Conservation (phyloP, 495 filamentous ascomycete genomes). For the Friedmanniomyces simplex region DNA sequence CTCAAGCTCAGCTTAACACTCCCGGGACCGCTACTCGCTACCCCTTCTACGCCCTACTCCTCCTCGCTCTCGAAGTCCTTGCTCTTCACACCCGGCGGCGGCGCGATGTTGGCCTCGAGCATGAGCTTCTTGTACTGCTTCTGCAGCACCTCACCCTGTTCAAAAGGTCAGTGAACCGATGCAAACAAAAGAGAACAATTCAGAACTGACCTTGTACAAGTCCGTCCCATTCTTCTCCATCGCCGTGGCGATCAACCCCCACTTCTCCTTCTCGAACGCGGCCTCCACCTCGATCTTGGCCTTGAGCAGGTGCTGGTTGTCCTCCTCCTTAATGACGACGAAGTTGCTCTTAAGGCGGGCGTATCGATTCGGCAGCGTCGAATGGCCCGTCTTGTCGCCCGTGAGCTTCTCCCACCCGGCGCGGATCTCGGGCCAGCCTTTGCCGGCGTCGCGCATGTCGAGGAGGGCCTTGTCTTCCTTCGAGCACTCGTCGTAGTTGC, state of each 20-base stretch:
- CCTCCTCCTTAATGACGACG: constrained; percentile 6
- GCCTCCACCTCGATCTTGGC: constrained; percentile 8
- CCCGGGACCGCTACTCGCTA: neutral
- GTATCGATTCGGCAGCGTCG: constrained; percentile 10
- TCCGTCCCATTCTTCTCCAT: constrained; percentile 1
- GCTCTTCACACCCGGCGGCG: constrained; percentile 1
- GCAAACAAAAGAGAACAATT: neutral
- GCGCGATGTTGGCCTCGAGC: neutral
- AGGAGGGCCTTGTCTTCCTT: constrained; percentile 3
- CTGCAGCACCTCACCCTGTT: neutral
- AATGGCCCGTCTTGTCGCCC: neutral
- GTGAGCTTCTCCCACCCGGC: neutral
- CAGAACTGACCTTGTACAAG: neutral
- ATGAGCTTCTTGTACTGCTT: constrained; percentile 12
- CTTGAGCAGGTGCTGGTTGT: neutral
- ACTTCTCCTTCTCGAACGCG: constrained; percentile 9
- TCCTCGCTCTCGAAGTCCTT: constrained; percentile 5
- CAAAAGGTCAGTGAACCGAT: neutral
- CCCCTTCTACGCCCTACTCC: neutral
- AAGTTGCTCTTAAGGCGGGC: constrained; percentile 8
- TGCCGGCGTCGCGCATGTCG: constrained; percentile 5
- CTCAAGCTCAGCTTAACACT: neutral
- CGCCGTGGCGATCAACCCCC: neutral
- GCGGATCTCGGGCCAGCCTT: constrained; percentile 4
- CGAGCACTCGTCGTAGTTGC: constrained; percentile 2